Base-by-base conservation (phyloP, 1,284 basidiomycete genomes). In the Cutaneotrichosporon sp. region DNA sequence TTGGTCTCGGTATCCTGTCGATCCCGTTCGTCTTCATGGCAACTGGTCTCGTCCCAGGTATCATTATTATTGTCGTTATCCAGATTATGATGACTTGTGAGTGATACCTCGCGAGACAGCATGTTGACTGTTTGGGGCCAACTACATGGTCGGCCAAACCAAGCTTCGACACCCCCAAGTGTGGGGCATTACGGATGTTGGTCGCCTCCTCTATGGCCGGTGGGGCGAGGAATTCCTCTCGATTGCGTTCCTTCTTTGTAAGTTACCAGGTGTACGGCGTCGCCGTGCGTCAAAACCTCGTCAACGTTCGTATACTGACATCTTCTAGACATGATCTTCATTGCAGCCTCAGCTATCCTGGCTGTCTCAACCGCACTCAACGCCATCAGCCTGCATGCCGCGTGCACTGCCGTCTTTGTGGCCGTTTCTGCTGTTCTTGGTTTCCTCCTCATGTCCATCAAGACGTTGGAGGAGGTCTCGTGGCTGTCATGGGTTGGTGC, bases 401-500 rank as follows among this genome's bases (percentile, higher is more conserved):
- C 64, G 2, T 70, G 68, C 53, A 70, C 68, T 2, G 64, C 61
- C 27, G 61, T 65, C 4, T 68, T 68, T 20, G 58, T 66, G 22
- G 61, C 53, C 17, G 61, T 67, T 5, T 20, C 62, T 6, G 50
- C 64, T 5, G 47, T 67, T 49, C 29, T 60, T 17, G 54, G 57
- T 16, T 62, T 65, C 46, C 14, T 62, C 22, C 51, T 69, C 39
- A 55, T 62, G 24, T 58, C 60, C 14, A 62, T 72, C 22, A 64
- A 62, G 19, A 71, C 66, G 0, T 57, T 68, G 29, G 55, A 63
- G 19, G 43, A 58, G 27, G 61, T 74, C 37, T 59, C 65, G 3
- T 67, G 61, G 55, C 51, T 74, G 37, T 62, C 61, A 11, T 72
- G 70, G 69, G 47, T 67, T 33, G 71, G 69, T 10, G 50, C 68